Base-by-base conservation (phyloP, 2,329 filamentous ascomycete species). In the Emergomyces pasteurianus region DNA sequence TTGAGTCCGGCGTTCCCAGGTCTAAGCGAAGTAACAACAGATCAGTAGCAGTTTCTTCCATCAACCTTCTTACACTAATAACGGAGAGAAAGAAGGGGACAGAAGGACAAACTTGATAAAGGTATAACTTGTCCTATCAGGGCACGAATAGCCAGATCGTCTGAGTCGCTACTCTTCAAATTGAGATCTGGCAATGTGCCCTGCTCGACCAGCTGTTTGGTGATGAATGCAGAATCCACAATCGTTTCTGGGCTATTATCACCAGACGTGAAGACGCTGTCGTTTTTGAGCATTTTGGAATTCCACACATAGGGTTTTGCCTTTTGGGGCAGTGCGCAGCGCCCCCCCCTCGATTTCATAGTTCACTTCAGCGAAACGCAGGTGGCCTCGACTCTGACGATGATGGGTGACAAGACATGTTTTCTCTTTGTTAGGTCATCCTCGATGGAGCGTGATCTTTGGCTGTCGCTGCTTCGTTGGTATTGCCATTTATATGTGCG, bases 361-460 rank as follows among this genome's bases (percentile, higher is more conserved):
- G 0, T 70, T 46, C 2, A 84, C 57, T 0, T 71, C 68, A 1
- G 77, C 76, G 64, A 85, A 78, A 16, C 84, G 83, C 6, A 86
- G 75, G 16, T 83, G 82, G 82, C 77, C 67, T 87, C 85, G 58
- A 86, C 74, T 68, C 87, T 87, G 52, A 73, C 80, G 58, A 84
- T 82, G 65, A 84, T 86, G 10, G 84, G 83, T 0, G 83, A 86
- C 81, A 81, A 85, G 58, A 79, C 76, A 65, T 84, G 78, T 21
- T 66, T 66, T 65, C 5, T 72, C 49, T 54, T 31, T 34, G 16
- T 42, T 38, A 8, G 21, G 46, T 23, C 21, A 61, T 34, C 49
- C 56, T 42, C 47, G 38, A 31, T 46, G 38, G n/a, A 58, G n/a
- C 31, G 40, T 56, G 26, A 58, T 7, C 9, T 47, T 55, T 26